These are phyloP conservation scores for Staphylotrichum tortipilum DNA, from an alignment of 495 filamentous ascomycete species.

Conservation along the genomic window DNA sequence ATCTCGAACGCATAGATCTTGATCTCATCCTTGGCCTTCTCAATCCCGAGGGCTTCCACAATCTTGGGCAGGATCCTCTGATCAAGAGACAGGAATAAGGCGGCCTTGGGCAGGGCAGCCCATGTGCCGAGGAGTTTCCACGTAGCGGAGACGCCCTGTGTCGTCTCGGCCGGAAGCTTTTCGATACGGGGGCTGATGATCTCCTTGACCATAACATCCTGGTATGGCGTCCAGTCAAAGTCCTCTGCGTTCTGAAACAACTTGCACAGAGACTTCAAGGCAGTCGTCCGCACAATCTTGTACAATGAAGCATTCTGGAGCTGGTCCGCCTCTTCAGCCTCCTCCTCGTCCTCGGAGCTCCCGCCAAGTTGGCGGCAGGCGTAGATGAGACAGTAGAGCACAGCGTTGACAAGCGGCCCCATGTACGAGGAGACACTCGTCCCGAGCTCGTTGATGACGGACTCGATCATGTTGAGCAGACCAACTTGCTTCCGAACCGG, in stretches of 20 bases:
- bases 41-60: conserved; percentile 59
- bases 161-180: conserved; percentile 76
- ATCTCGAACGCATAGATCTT: conserved; percentile 74
- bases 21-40: conserved; percentile 79
- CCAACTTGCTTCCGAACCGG: conserved; percentile 73
- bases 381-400: conserved; percentile 68
- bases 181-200: conserved; percentile 67
- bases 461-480: conserved; percentile 79
- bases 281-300: conserved; percentile 62
- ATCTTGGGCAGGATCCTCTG: conserved; percentile 55
- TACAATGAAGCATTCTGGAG: conserved; percentile 46
- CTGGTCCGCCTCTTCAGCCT: conserved; percentile 42
- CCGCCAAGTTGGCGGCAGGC: conserved; percentile 53
- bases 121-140: conserved; percentile 75
- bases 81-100: conserved; percentile 61
- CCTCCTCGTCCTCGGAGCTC: conserved; percentile 29
- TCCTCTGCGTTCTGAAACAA: conserved; percentile 61
- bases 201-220: conserved; percentile 60
- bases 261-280: conserved; percentile 68
- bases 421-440: conserved; percentile 55
- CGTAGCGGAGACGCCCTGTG: conserved; percentile 76
- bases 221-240: conserved; percentile 63
- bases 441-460: conserved; percentile 77
- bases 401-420: conserved; percentile 55
- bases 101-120: conserved; percentile 56